These are phyloP conservation scores for Citrus trifoliata DNA, from an alignment of 345 rosid species.

Conservation along the genomic window DNA sequence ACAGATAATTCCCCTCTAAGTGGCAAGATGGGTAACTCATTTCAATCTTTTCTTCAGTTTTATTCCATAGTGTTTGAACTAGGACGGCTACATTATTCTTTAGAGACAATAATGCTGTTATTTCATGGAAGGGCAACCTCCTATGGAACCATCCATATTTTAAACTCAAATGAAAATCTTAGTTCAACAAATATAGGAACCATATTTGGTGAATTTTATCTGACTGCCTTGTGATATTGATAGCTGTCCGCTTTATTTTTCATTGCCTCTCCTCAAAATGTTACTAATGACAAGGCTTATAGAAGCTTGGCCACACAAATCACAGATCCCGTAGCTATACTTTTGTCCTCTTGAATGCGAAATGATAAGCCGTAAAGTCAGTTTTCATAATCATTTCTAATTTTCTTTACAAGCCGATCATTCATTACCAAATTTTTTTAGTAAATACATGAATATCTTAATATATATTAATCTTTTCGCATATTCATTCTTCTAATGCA, in stretches of 20 bases:
- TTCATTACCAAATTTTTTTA: neutral
- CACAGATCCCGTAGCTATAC: neutral
- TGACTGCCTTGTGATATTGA: neutral
- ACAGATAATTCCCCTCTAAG: constrained; percentile 30
- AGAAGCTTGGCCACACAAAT: constrained; percentile 4
- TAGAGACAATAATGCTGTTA: neutral
- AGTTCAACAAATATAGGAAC: neutral
- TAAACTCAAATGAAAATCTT: neutral
- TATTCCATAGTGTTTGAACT: neutral
- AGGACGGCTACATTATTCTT: neutral
- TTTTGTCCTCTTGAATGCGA: neutral
- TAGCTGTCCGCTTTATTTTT: neutral
- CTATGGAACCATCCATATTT: neutral
- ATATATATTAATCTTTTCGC: neutral
- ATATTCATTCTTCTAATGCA: neutral
- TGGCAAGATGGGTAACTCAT: constrained; percentile 24
- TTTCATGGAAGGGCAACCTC: neutral
- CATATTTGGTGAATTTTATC: neutral
- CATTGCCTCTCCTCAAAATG: neutral
- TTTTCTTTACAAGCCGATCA: neutral
- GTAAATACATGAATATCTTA: neutral
- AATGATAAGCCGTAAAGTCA: neutral
- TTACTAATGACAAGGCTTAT: neutral
- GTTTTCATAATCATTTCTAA: neutral
- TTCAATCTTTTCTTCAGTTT: neutral